Conservation (phyloP, 305 asterid genomes). For the Fraxinus dipetala region DNA sequence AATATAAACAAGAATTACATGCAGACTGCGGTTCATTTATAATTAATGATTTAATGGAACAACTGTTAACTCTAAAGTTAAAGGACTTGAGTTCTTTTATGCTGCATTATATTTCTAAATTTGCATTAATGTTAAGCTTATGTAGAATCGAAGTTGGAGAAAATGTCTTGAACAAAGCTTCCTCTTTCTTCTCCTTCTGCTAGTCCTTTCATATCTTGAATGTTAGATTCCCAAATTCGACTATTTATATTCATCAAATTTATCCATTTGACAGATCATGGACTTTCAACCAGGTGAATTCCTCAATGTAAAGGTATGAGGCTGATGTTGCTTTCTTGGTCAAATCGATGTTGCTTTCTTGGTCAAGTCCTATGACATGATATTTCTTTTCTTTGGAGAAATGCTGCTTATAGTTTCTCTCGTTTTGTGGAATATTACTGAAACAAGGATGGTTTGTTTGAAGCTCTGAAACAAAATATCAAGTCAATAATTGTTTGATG, state of each 20-base stretch:
- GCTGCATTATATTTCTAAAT: neutral
- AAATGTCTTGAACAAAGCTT: neutral
- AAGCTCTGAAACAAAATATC: neutral
- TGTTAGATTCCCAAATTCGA: neutral
- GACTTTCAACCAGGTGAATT: slow-evolving; percentile 98
- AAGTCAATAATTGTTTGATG: neutral
- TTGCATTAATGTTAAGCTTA: neutral
- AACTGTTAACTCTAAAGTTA: neutral
- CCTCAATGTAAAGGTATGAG: slow-evolving; percentile 83
- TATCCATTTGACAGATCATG: slow-evolving; percentile 64
- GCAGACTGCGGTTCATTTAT: neutral
- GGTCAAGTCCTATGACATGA: neutral
- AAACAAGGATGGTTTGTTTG: neutral
- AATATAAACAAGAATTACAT: neutral
- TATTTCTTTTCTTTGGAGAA: neutral
- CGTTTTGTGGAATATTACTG: neutral
- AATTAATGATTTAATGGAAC: neutral
- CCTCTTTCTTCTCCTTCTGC: neutral
- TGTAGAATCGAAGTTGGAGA: neutral
- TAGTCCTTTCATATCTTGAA: neutral
- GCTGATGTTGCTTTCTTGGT: slow-evolving; percentile 3
- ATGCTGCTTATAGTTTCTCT: neutral
- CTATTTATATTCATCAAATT: slow-evolving; percentile 6
- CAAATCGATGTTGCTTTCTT: slow-evolving; percentile 7
- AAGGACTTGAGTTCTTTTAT: neutral